phyloP scores from a whole-genome alignment of 192 early-diverging fungal species.

The Coemansia sp. region DNA sequence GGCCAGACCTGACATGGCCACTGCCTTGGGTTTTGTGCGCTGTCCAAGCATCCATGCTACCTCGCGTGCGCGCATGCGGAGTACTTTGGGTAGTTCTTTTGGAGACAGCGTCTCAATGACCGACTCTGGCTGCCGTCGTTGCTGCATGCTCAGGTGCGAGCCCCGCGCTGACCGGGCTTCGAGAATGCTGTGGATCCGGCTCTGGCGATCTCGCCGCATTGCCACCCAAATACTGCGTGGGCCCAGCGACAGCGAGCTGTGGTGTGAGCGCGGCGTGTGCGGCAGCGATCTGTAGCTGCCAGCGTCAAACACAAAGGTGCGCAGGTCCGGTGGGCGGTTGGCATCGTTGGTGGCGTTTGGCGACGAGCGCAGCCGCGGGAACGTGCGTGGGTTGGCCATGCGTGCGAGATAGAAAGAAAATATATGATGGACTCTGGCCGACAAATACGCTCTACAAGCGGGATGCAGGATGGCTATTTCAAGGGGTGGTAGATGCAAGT shows the following conservation, averaged over 20 bases:
- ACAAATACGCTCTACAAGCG: background rate
- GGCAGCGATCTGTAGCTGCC: slow-evolving; percentile 31
- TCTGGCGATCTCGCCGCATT: slow-evolving; percentile 36
- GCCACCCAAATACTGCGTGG: slow-evolving; percentile 30
- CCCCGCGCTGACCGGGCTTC: slow-evolving; percentile 19
- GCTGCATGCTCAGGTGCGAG: slow-evolving; percentile 1
- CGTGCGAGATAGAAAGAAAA: background rate
- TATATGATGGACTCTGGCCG: background rate
- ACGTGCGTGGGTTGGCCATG: slow-evolving; percentile 30
- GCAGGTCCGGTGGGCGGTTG: slow-evolving; percentile 8
- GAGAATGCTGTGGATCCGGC: slow-evolving; percentile 27
- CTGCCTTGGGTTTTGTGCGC: slow-evolving; percentile 17
- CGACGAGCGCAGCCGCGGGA: slow-evolving; percentile 38
- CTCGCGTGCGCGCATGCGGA: slow-evolving; percentile 43
- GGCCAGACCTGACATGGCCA: slow-evolving; percentile 27
- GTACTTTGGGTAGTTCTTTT: slow-evolving; percentile 22
- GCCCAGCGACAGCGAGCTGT: slow-evolving; percentile 8
- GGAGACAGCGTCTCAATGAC: slow-evolving; percentile 15
- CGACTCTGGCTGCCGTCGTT: slow-evolving; percentile 3
- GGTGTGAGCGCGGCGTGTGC: slow-evolving; percentile 25
- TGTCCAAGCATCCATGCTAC: slow-evolving; percentile 39
- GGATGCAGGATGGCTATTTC: background rate
- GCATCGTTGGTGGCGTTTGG: slow-evolving; percentile 13
- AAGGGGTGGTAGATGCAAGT: background rate
- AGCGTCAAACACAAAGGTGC: slow-evolving; percentile 13